phyloP scores from a whole-genome alignment of 2,329 filamentous ascomycete species.

The Lasiodiplodia hormozganensis region DNA sequence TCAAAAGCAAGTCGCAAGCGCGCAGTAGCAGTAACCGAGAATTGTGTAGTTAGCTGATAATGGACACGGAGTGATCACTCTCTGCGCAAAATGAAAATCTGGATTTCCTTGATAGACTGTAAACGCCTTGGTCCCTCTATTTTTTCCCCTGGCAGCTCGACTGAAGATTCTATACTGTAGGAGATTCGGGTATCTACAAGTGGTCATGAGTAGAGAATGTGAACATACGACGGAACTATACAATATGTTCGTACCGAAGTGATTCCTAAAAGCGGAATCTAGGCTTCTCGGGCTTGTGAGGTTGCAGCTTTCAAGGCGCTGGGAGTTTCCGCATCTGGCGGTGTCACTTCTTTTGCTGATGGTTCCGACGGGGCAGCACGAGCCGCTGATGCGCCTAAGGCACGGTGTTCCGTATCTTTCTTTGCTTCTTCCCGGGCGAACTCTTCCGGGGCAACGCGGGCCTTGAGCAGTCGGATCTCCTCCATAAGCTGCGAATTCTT shows the following conservation, averaged over 20 bases:
- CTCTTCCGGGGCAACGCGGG: slow-evolving; percentile 30
- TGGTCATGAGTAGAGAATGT: slow-evolving; percentile 5
- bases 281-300: background rate
- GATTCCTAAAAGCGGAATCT: background rate
- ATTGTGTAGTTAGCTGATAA: background rate
- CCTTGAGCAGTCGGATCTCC: slow-evolving; percentile 51
- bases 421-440: background rate
- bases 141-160: background rate
- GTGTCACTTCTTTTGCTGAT: background rate
- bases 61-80: background rate
- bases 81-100: background rate
- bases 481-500: slow-evolving; percentile 46
- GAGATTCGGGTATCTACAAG: slow-evolving; percentile 24
- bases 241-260: background rate
- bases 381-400: background rate
- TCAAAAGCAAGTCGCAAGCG: background rate
- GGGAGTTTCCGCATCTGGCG: background rate
- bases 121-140: slow-evolving; percentile 1
- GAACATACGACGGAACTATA: background rate
- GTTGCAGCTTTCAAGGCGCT: background rate
- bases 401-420: background rate
- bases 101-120: background rate
- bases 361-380: background rate
- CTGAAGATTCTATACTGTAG: background rate
- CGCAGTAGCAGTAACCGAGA: background rate